Percentiles rank a stretch among this genome's conserved stretches.
Evolutionary conservation across 2,329 filamentous ascomycete species (phyloP).

Genomic region (Coniella vitis): DNA sequence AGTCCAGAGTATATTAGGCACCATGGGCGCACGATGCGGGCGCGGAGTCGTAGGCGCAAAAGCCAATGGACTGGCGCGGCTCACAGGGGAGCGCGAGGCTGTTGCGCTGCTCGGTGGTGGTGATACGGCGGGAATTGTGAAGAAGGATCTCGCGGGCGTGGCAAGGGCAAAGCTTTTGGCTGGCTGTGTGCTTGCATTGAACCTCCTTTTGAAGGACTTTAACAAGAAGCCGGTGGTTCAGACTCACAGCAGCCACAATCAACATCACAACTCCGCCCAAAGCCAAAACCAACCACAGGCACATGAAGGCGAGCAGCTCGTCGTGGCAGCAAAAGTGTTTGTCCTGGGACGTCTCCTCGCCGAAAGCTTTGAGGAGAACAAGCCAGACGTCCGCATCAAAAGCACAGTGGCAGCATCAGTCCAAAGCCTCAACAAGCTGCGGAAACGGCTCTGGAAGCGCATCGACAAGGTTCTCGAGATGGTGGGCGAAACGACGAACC

Average conservation of each 20-base stretch:
- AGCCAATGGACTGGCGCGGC: constrained; percentile 46
- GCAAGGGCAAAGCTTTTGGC: constrained; percentile 45
- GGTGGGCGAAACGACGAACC: constrained; percentile 44
- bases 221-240: constrained; percentile 18
- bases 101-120: constrained; percentile 22
- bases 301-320: constrained; percentile 40
- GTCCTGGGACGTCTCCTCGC: constrained; percentile 70
- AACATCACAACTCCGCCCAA: too few relatives aligned
- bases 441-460: constrained; percentile 56
- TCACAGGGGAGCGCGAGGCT: constrained; percentile 28
- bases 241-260: too few relatives aligned
- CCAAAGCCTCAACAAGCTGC: constrained; percentile 55
- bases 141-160: constrained; percentile 21
- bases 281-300: constrained; percentile 13
- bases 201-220: constrained; percentile 39
- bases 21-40: constrained; percentile 72
- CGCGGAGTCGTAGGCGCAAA: constrained; percentile 63
- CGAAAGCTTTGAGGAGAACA: constrained; percentile 58
- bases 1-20: constrained; percentile 64
- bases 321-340: constrained; percentile 62
- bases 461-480: constrained; percentile 64
- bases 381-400: constrained; percentile 26
- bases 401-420: constrained; percentile 51
- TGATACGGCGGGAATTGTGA: constrained; percentile 19
- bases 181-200: constrained; percentile 43